Base-by-base conservation (phyloP, 805 yeast genomes). In the Yarrowia sp. region DNA sequence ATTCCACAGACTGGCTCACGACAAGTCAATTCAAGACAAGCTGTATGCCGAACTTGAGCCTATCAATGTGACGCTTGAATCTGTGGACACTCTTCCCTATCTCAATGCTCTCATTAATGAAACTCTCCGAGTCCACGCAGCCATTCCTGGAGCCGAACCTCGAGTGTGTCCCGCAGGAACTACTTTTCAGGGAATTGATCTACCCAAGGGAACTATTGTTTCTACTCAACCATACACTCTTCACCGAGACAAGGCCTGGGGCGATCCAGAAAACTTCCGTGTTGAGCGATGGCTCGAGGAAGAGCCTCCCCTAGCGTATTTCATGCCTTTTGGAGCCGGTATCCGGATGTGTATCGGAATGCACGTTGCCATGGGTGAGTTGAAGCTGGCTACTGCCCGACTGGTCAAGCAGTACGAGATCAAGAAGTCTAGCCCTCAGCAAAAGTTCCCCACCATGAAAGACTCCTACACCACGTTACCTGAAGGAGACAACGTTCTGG, bases 241-340 rank as follows among this genome's bases (percentile, higher is more conserved):
- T 9, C 61, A 55, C 17, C 17, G 61, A 40, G 46, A 40, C 46
- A 40, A 55, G 34, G 61, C 38, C 6, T 55, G 61, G 61, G 46
- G 58, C 17, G 58, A 55, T 33, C 38, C 61, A 4, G 46, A 55
- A 7, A 36, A 20, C 17, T 55, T 55, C 8, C 19, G 46, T 12
- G 38, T 55, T 9, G 61, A 55, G 17, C 17, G 61, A 70, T 89
- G 93, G 94, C 40, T 69, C 24, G 74, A 72, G 2, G 74, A 72
- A 2, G 71, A 73, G 42, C 86, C 83, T 71, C 69, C 75, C 2
- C 75, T 72, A 68, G 81, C 79, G 65, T 80, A 80, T 71, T 83
- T 87, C 81, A 83, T 88, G 82, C 86, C 89, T 0, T 89, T 89
- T 78, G 92, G 93, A 0, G 84, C 86, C 47, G 94, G 93, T 2